Percentiles rank a stretch among this genome's conserved stretches.
These are phyloP conservation scores for Hypoxylon fuscum DNA, from an alignment of 495 filamentous ascomycete species.

Conservation along the genomic window DNA sequence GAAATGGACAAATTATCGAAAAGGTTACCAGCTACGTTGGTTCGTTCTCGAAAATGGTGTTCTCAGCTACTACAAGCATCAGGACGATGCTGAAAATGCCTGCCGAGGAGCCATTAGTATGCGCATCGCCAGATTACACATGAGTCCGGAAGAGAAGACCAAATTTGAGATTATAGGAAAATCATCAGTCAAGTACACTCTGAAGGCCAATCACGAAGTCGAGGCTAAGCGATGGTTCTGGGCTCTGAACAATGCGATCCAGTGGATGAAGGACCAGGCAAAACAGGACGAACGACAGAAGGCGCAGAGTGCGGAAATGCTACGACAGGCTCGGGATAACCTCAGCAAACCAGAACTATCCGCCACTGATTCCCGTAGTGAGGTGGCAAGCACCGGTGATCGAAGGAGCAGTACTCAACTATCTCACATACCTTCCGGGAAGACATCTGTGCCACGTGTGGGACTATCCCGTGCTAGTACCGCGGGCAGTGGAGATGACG, in stretches of 20 bases:
- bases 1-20: constrained; percentile 99
- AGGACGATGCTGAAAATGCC: constrained; percentile 91
- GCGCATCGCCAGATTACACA: constrained; percentile 91
- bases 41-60: constrained; percentile 98
- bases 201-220: constrained; percentile 95
- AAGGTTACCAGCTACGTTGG: constrained; percentile 95
- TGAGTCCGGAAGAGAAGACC: constrained; percentile 96
- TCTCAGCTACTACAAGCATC: constrained; percentile 98
- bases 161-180: constrained; percentile 98
- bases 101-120: constrained; percentile 99
- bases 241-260: constrained; percentile 98
- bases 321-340: constrained; percentile 78
- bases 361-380: constrained; percentile 57
- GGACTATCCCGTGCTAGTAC: constrained; percentile 48
- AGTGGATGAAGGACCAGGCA: constrained; percentile 97
- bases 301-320: constrained; percentile 74
- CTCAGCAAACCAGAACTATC: constrained; percentile 54
- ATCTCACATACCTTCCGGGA: constrained; percentile 51
- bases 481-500: constrained; percentile 53
- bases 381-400: constrained; percentile 59
- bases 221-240: constrained; percentile 96
- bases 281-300: constrained; percentile 83
- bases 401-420: constrained; percentile 57
- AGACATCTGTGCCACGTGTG: constrained; percentile 30
- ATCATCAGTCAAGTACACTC: constrained; percentile 97